A percentile compares a stretch with the other conserved stretches of the same genome.
These are phyloP conservation scores for Cynara cardunculus DNA, from an alignment of 129 eudicot species.

Conservation along the genomic window DNA sequence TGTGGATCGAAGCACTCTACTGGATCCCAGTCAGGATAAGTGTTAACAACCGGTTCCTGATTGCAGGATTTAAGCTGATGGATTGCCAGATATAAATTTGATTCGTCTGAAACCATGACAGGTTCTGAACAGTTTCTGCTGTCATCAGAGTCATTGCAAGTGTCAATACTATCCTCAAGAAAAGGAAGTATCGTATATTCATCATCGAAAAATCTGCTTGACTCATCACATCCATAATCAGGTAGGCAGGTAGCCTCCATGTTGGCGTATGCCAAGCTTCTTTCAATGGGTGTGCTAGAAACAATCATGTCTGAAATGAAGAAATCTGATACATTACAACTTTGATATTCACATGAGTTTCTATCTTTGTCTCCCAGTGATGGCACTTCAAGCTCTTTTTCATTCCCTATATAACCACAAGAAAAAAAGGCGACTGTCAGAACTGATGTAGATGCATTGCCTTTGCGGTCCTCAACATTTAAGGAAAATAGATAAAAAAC, in stretches of 20 bases:
- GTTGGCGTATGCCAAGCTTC: constrained; percentile 25
- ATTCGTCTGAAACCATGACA: constrained; percentile 40
- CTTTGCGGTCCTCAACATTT: neutral
- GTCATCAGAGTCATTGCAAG: constrained; percentile 40
- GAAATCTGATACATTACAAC: constrained; percentile 77
- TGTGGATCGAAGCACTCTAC: constrained; percentile 78
- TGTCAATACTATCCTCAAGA: constrained; percentile 58
- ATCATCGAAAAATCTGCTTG: constrained; percentile 55
- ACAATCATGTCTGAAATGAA: constrained; percentile 82
- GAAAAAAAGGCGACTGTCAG: neutral
- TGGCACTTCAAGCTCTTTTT: constrained; percentile 35
- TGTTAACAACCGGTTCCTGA: constrained; percentile 49
- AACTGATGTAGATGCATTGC: neutral
- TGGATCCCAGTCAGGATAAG: constrained; percentile 59
- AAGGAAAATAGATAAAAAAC: neutral
- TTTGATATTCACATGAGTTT: constrained; percentile 60
- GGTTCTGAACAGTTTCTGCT: constrained; percentile 40
- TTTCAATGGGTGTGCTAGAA: constrained; percentile 51
- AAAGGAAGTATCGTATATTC: constrained; percentile 62
- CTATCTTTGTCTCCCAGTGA: constrained; percentile 41
- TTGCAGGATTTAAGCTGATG: constrained; percentile 64
- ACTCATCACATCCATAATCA: constrained; percentile 64
- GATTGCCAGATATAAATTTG: constrained; percentile 62
- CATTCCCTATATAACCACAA: constrained; percentile 48
- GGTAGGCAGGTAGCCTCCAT: constrained; percentile 39